Percentiles rank a stretch among this genome's conserved stretches.
Evolutionary conservation across 495 filamentous ascomycete species (phyloP).

Genomic region (Glonium stellatum): DNA sequence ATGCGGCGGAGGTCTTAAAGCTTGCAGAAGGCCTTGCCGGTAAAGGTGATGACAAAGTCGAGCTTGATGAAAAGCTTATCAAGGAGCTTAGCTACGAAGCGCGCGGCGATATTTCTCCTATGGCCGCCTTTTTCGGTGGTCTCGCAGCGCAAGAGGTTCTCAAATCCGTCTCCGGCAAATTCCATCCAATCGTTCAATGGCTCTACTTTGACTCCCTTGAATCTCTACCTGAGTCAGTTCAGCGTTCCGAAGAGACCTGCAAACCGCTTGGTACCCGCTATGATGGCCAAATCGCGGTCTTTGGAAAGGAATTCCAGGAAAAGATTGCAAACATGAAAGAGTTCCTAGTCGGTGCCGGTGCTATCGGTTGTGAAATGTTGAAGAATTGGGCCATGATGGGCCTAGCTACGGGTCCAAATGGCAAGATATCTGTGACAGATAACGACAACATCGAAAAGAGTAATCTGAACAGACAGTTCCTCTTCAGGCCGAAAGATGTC

Average conservation of each 20-base stretch:
- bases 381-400: slow-evolving; percentile 99
- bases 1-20: slow-evolving; percentile 70
- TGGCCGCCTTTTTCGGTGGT: slow-evolving; percentile 95
- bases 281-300: slow-evolving; percentile 95
- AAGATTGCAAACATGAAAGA: slow-evolving; percentile 81
- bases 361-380: slow-evolving; percentile 97
- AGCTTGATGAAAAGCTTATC: slow-evolving; percentile 87
- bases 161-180: slow-evolving; percentile 96
- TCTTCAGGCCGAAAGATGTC: slow-evolving; percentile 91
- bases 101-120: slow-evolving; percentile 79
- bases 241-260: slow-evolving; percentile 80
- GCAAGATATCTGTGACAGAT: slow-evolving; percentile 86
- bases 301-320: slow-evolving; percentile 87
- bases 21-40: slow-evolving; percentile 63
- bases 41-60: slow-evolving; percentile 60
- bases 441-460: slow-evolving; percentile 99
- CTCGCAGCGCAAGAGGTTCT: slow-evolving; percentile 93
- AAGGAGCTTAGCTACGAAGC: slow-evolving; percentile 93
- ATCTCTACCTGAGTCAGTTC: slow-evolving; percentile 67
- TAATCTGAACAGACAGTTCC: slow-evolving; percentile 95
- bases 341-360: slow-evolving; percentile 94
- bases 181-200: slow-evolving; percentile 85
- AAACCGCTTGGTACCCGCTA: slow-evolving; percentile 77
- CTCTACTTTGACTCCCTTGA: slow-evolving; percentile 97
- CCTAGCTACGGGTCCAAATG: slow-evolving; percentile 78